Evolutionary conservation across 2,329 filamentous ascomycete genomes (phyloP), one percentile per base, ranked within the genome.

Genomic region (Phoma herbarum): DNA sequence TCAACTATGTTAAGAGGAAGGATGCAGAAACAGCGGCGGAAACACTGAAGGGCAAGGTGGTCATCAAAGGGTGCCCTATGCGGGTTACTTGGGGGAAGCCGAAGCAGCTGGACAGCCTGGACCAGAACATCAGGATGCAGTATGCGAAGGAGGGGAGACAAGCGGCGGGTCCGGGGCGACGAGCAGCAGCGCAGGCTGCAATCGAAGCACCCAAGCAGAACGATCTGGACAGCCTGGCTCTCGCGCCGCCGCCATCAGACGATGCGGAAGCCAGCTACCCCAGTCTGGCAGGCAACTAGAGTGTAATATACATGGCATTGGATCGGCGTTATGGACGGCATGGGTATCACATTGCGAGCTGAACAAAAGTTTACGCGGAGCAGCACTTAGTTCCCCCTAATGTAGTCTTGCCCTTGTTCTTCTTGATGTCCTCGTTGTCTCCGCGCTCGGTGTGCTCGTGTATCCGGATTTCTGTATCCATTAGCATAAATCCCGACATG

Each of bases 21-120:
- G 90, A 86, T 1, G 95, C 96, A 0, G 95, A 99, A 79, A 88
- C 85, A 58, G 96, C 96, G 0, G 92, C 95, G 0, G 87, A 87
- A 31, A 87, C 91, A 20, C 94, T 92, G 67, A 90, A 97, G 76
- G 95, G 96, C 6, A 90, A 90, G 61, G 92, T 93, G 0, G 87
- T 98, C 7, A 91, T 99, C 69, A 89, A 93, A 33, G 95, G 95
- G 3, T 97, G 94, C 69, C 95, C 95, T 0, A 78, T 99, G 60
- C 84, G 94, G 29, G 88, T 99, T 18, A 89, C 93, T 63, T 99
- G 95, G 95, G 94, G 93, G 16, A 90, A 91, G 74, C 94, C 96
- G 16, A 95, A 93, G 80, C 90, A 94, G 1, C 84, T 99, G 55
- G 95, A 97, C 56, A 96, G 87, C 23, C 90, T 98, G 88, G 91